Base-by-base conservation (phyloP, 768 basidiomycete species). In the Boletus rubescentipes region DNA sequence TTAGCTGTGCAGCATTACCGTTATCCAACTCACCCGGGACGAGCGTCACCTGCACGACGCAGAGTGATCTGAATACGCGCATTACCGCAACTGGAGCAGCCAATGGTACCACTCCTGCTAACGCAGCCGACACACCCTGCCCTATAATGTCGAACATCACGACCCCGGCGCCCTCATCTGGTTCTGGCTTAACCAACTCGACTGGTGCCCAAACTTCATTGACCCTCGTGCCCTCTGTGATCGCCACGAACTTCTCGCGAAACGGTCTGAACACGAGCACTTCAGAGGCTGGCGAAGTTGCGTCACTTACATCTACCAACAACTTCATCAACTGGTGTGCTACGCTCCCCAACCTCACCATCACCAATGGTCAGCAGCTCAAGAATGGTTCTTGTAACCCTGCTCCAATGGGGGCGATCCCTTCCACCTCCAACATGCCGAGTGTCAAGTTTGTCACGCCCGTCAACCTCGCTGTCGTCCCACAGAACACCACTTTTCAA, bases 321-420 rank as follows among this genome's bases (percentile, higher is more conserved):
- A 89, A 89, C 75, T 90, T 85, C 67, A 86, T 87, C 72, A 86
- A 86, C 72, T 85, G 75, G 67, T 87, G 86, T 60, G 67, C 73
- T 8, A 79, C 77, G 15, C 62, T 75, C 4, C 64, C 76, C 4
- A 61, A 75, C 47, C 67, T 78, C 45, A 79, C 85, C 4, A 73
- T 86, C 54, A 87, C 87, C 40, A 80, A 84, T 60, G 85, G 85
- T n/a, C 49, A 75, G 59, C 84, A 82, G 61, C 64, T 80, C 63
- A 68, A 61, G 54, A 65, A 62, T 8, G 81, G 81, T 9, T 83
- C 81, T 21, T 85, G 85, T 67, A 85, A 87, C 67, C 78, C 81
- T 32, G 75, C 80, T 15, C 80, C 81, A 0, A 81, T 86, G 77
- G 86, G 87, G 46, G 64, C 76, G 46, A 79, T 88, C 51, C 77